Base-by-base conservation (phyloP, 1,284 basidiomycete genomes). In the Ustilago nuda region DNA sequence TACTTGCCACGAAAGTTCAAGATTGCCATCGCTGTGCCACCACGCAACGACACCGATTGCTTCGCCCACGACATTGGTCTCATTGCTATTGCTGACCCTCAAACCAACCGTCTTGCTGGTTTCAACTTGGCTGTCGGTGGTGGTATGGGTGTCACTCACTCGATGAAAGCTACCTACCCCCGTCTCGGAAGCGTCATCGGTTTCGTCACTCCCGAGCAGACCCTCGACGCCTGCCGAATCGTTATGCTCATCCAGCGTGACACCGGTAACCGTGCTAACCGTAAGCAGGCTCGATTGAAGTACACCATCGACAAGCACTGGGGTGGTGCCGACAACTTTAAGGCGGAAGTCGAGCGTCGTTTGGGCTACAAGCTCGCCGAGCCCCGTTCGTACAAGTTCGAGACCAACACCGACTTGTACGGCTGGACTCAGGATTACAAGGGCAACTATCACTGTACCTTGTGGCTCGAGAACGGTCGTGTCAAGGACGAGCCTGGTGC, bases 61-160 rank as follows among this genome's bases (percentile, higher is more conserved):
- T 98, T 95, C 87, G 92, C 95, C 46, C 97, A 98, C 85, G 95
- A 98, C 85, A 88, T 98, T 43, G 95, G 95, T 23, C 95, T 95
- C 87, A 97, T 98, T 77, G 95, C 95, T 36, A 93, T 98, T 76
- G 90, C 94, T 17, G 91, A 92, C 82, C 87, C 89, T 55, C 48
- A 64, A 32, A 82, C 82, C 80, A 83, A 80, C 67, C 75, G 85
- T 56, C 80, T 88, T 15, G 77, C 82, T 30, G 87, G 87, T 41
- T 87, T 87, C 84, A 87, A 88, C 81, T 77, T 87, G 45, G 72
- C 82, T 6, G 80, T 87, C 17, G 87, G 96, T 80, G 96, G 96
- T 84, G 97, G 96, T 66, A 99, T 99, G 96, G 96, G 96, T 87
- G 96, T 99, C 53, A 98, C 96, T 0, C 95, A 99, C 86, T 94